Base-by-base conservation (phyloP, 306 rosid species). In the Alnus glutinosa region DNA sequence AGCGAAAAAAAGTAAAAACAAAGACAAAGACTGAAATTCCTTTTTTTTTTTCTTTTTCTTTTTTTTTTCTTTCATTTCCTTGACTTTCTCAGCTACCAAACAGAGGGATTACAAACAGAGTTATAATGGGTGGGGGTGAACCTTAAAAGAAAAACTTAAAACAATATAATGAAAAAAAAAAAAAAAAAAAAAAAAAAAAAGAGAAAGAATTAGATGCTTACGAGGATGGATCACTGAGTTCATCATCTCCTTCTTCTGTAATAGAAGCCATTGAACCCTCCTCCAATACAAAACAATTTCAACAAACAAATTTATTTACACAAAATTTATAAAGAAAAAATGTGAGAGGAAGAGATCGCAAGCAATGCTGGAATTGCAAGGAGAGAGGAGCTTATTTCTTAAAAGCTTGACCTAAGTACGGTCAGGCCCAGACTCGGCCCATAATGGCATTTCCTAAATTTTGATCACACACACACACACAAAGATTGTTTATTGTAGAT, bases 221-320 rank as follows among this genome's bases (percentile, higher is more conserved):
- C 93, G 80, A 81, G 55, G 88, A 75, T 32, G 89, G 87, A 69
- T 88, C 23, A 64, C 88, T 71, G 68, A 78, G 52, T 16, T 86
- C 80, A 74, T 79, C 89, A 1, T 83, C 89, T 36, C 80, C 83
- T 61, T 88, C 97, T 13, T 46, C 85, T 82, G 83, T 72, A 9
- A 67, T n/a, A 67, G 89, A 81, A 70, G 88, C 91, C 96, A 91
- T 88, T 71, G 63, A 81, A 80, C 73, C 63, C 75, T 78, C 64
- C 50, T 66, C 82, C 62, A 72, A 77, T 70, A 44, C 61, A 76
- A 72, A 23, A 50, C 49, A 16, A 58, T 9, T 18, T 59, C 66
- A 2, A 55, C 3, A 9, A 39, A 34, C 50, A 67, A 39, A 13
- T 67, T 39, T 67, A 28, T 28, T 28, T 59, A 28, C 62, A 59